A percentile compares a stretch with the other conserved stretches of the same genome.
Conservation (phyloP, 2,329 filamentous ascomycete species). For the Penicillium sp. region DNA sequence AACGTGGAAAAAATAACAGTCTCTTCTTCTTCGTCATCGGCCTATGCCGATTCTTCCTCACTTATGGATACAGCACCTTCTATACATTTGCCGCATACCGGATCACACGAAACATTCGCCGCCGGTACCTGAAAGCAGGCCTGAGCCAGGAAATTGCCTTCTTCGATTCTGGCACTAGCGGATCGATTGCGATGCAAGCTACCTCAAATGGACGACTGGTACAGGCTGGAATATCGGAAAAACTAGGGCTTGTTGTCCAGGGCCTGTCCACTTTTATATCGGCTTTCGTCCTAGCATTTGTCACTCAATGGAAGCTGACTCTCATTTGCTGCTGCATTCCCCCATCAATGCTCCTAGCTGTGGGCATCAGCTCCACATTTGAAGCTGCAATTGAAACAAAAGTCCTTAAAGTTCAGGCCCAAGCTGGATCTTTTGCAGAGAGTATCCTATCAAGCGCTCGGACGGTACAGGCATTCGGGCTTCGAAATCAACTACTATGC, state of each 20-base stretch:
- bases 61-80: conserved; percentile 33
- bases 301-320: conserved; percentile 27
- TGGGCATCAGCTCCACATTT: conserved; percentile 13
- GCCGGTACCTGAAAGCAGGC: conserved; percentile 20
- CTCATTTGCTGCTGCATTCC: conserved; percentile 23
- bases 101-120: conserved; percentile 18
- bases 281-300: conserved; percentile 27
- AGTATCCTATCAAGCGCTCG: conserved; percentile 18
- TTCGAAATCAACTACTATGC: conserved; percentile 16
- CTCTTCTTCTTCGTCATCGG: conserved; percentile 43
- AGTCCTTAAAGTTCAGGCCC: conserved; percentile 22
- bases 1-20: conserved; percentile 11
- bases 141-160: conserved; percentile 35
- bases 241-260: conserved; percentile 24
- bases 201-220: conserved; percentile 31
- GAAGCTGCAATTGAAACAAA: conserved; percentile 22
- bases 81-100: conserved; percentile 11
- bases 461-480: conserved; percentile 26
- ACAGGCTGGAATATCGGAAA: conserved; percentile 24
- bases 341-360: conserved; percentile 17
- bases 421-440: conserved; percentile 24
- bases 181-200: conserved; percentile 33
- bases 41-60: conserved; percentile 34
- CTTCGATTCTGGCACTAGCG: conserved; percentile 29
- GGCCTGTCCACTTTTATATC: conserved; percentile 22